Conservation (phyloP, 148 eudicot species). For the Silene uniflora region DNA sequence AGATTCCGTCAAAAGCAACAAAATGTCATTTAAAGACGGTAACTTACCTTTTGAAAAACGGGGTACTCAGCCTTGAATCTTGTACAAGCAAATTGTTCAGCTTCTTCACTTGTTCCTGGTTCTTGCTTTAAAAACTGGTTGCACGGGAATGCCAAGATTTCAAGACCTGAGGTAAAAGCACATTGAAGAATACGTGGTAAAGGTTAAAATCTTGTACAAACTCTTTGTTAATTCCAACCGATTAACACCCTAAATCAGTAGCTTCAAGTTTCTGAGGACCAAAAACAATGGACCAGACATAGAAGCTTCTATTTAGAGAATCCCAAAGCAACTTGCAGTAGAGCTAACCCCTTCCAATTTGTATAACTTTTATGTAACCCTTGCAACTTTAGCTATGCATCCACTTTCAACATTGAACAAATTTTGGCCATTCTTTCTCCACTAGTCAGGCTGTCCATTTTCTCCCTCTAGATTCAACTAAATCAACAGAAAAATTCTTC, state of each 20-base stretch:
- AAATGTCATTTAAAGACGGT: background rate
- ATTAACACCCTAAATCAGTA: background rate
- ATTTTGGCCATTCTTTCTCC: no score
- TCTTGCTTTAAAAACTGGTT: constrained; percentile 89
- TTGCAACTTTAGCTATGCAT: no score
- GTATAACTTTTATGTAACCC: no score
- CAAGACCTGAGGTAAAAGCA: constrained; percentile 46
- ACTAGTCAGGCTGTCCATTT: no score
- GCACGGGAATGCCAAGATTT: constrained; percentile 91
- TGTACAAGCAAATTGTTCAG: constrained; percentile 68
- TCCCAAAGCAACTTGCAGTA: no score
- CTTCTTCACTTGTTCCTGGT: constrained; percentile 70
- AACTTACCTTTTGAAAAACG: constrained; percentile 67
- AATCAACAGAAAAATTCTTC: no score
- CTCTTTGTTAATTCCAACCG: background rate
- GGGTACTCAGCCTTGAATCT: constrained; percentile 87
- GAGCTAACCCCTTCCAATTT: no score
- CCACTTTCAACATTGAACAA: no score
- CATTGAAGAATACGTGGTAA: background rate
- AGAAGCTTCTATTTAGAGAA: no score
- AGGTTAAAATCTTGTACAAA: background rate
- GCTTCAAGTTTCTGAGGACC: no score
- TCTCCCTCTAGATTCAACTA: no score
- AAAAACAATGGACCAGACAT: no score
- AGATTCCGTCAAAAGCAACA: background rate